These are phyloP conservation scores for Aspergillus cavernicola DNA, from an alignment of 495 filamentous ascomycete species.

Conservation along the genomic window DNA sequence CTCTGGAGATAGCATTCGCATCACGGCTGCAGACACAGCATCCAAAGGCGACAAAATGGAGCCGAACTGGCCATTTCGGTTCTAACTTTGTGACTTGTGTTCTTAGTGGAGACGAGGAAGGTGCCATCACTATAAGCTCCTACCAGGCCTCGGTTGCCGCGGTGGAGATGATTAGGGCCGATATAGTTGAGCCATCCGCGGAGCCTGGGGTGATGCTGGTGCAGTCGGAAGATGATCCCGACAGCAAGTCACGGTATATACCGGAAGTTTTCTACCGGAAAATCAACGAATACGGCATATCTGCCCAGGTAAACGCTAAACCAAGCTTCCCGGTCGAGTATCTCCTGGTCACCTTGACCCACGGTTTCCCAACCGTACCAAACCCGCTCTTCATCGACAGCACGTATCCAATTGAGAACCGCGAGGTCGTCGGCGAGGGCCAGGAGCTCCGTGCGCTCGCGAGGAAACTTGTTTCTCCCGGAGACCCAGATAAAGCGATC, in stretches of 20 bases:
- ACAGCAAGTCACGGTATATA: conserved; percentile 80
- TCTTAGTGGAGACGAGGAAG: conserved; percentile 84
- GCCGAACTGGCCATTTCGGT: conserved; percentile 88
- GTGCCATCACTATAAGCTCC: conserved; percentile 80
- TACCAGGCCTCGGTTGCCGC: conserved; percentile 95
- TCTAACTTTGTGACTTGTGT: conserved; percentile 98
- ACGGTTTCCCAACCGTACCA: conserved; percentile 84
- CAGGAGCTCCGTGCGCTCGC: conserved; percentile 69
- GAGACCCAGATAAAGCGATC: conserved; percentile 59
- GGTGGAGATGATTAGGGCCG: conserved; percentile 93
- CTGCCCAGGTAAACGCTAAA: conserved; percentile 95
- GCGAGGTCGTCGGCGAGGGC: conserved; percentile 75
- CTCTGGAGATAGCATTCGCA: conserved; percentile 86
- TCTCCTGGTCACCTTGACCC: conserved; percentile 89
- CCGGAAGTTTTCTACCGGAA: conserved; percentile 95
- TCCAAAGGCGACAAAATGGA: conserved; percentile 94
- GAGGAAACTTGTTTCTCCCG: conserved; percentile 55
- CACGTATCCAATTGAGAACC: conserved; percentile 84
- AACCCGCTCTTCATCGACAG: conserved; percentile 67
- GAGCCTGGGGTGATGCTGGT: conserved; percentile 94
- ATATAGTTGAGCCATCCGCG: conserved; percentile 92
- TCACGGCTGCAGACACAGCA: conserved; percentile 81
- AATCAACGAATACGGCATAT: conserved; percentile 94
- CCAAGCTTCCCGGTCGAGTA: conserved; percentile 96
- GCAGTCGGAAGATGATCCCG: conserved; percentile 75